Conservation (phyloP, 1,284 basidiomycete genomes). For the Volvariella surrecta region DNA sequence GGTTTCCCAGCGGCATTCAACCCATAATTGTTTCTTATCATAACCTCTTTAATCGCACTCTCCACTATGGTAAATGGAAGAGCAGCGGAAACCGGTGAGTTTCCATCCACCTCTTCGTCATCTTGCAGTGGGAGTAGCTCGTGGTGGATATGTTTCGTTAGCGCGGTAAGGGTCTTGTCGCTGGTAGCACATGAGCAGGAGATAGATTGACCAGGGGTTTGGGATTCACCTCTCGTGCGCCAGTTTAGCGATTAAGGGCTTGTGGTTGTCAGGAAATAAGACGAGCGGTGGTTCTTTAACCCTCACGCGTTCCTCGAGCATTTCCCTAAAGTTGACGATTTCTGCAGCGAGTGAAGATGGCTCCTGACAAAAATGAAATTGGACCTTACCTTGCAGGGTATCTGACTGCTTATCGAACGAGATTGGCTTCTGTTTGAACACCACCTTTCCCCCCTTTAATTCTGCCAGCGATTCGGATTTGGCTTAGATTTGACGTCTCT, state of each 20-base stretch:
- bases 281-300: conserved; percentile 38
- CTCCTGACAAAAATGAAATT: conserved; percentile 3
- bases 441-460: conserved; percentile 67
- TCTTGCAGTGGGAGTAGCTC: conserved; percentile 50
- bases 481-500: conserved; percentile 13
- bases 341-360: conserved; percentile 27
- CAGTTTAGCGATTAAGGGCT: conserved; percentile 70
- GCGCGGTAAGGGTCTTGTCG: conserved; percentile 53
- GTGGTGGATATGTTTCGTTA: conserved; percentile 59
- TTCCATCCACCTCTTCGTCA: conserved; percentile 33
- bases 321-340: conserved; percentile 65
- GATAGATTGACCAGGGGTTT: conserved; percentile 1
- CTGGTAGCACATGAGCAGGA: conserved; percentile 27
- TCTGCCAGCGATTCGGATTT: conserved; percentile 41
- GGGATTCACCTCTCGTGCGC: conserved; percentile 66
- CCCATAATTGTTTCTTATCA: conserved; percentile 69
- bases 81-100: conserved; percentile 34
- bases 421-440: conserved; percentile 72
- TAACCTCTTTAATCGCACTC: conserved; percentile 47
- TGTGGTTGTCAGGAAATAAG: conserved; percentile 57
- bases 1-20: conserved; percentile 47
- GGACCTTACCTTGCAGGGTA: conserved; percentile 65
- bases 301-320: conserved; percentile 46
- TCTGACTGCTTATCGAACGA: conserved; percentile 73
- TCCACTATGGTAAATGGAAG: conserved; percentile 50